Evolutionary conservation across 805 yeast genomes (phyloP), one percentile per base, ranked within the genome.

Genomic region (Metschnikowia lochheadii): DNA sequence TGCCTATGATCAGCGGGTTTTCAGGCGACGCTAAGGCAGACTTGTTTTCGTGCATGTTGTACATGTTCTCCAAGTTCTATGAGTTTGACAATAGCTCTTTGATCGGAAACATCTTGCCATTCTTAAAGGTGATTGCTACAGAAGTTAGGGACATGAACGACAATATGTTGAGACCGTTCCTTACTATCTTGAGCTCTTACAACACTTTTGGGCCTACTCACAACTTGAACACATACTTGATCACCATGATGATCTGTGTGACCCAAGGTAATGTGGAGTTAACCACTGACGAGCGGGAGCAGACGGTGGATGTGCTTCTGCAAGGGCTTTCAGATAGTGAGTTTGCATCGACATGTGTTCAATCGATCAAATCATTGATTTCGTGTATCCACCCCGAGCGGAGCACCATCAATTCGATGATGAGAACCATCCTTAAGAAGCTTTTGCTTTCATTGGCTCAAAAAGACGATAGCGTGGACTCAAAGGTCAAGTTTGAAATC

Each of bases 1-100:
- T 83, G n/a, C 80, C 72, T 6, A 85, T 87, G 83, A 75, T 83
- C 20, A 75, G 74, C 14, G 70, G 70, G 33, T 83, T 91, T 57
- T 92, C 95, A 0, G 47, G 26, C 7, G 80, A 75, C 23, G 85
- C 89, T 42, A 81, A 81, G 56, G 65, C 73, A 11, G 98, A 92
- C 63, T 68, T 92, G 29, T 81, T 81, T 61, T 78, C 91, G 0
- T 84, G 96, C 58, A 59, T 87, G 37, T 66, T 91, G 21, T 84
- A 77, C 58, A 76, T 85, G 6, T 78, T 86, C 50, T 80, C 85
- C 6, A 73, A 76, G 57, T 70, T 85, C 46, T 80, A 78, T 60
- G 78, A 80, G 58, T 69, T 60, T 52, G 58, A 65, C 47, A 68
- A 72, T 40, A 72, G 73, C 37, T 69, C 50, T 63, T 69, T 57